Evolutionary conservation across 2,329 filamentous ascomycete genomes (phyloP).

Genomic region (Lachnellula arida): DNA sequence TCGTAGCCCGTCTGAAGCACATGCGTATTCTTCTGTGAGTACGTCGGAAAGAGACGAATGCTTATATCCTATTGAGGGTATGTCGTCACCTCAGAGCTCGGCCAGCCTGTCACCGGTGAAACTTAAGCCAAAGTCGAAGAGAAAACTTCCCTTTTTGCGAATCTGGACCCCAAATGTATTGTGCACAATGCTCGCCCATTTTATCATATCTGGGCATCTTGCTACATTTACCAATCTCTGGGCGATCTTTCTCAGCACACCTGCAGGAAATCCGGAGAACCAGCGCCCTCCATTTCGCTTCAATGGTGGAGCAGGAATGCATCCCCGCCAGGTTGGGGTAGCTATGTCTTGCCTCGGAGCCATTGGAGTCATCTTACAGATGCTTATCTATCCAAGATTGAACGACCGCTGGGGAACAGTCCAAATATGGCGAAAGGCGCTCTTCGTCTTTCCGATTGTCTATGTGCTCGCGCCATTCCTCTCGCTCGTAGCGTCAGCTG

Average conservation of each 20-base stretch:
- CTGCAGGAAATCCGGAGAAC: not conserved
- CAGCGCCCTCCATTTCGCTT: conserved; percentile 34
- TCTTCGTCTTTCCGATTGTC: conserved; percentile 64
- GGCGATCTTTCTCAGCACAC: conserved; percentile 51
- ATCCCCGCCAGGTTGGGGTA: conserved; percentile 63
- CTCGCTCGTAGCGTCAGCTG: conserved; percentile 45
- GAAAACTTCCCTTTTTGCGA: conserved; percentile 14
- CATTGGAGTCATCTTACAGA: conserved; percentile 65
- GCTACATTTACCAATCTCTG: conserved; percentile 54
- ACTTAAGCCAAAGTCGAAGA: not conserved
- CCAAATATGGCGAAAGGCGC: conserved; percentile 58
- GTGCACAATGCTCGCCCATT: conserved; percentile 49
- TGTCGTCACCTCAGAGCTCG: not conserved
- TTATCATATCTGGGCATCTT: conserved; percentile 32
- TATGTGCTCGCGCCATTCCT: conserved; percentile 69
- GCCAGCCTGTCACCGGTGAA: not conserved
- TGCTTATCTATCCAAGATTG: conserved; percentile 65
- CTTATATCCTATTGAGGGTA: too few relatives aligned
- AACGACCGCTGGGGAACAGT: conserved; percentile 63
- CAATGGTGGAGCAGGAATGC: conserved; percentile 69
- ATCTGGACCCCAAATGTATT: conserved; percentile 21
- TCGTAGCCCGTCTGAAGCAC: not conserved
- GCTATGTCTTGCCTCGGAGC: conserved; percentile 71
- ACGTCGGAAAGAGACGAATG: too few relatives aligned
- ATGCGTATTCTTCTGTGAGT: too few relatives aligned